Percentiles rank a stretch among this genome's conserved stretches.
Conservation (phyloP, 306 rosid species). For the Cicer yamashitae region DNA sequence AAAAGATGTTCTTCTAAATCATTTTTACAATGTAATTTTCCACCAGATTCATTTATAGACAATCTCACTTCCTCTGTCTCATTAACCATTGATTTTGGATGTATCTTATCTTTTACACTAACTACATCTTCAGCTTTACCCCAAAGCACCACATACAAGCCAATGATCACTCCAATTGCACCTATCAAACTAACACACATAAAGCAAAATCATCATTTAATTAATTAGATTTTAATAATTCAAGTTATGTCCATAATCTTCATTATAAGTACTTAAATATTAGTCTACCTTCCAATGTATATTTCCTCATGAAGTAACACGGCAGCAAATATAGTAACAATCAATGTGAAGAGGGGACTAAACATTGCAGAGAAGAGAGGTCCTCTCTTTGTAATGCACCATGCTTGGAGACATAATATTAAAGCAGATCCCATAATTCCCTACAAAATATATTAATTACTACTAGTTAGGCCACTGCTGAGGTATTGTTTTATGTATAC, state of each 20-base stretch:
- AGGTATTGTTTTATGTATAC: background rate
- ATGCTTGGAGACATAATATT: constrained; percentile 57
- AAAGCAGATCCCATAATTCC: constrained; percentile 62
- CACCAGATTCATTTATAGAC: background rate
- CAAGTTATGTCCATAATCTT: background rate
- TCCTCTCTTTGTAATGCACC: constrained; percentile 61
- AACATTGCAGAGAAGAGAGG: constrained; percentile 63
- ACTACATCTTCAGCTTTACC: constrained; percentile 56
- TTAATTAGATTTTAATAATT: background rate
- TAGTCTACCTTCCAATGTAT: constrained; percentile 43
- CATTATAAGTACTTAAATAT: background rate
- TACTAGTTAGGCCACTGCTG: background rate
- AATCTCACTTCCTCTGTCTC: constrained; percentile 2
- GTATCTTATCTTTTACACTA: background rate
- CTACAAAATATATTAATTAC: constrained; percentile 33
- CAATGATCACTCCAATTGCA: constrained; percentile 53
- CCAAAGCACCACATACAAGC: constrained; percentile 68
- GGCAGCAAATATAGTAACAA: constrained; percentile 57
- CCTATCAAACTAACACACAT: constrained; percentile 52
- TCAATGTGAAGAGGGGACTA: constrained; percentile 53
- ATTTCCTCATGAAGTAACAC: constrained; percentile 57
- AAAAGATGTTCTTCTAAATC: constrained; percentile 57
- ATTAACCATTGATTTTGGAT: constrained; percentile 2
- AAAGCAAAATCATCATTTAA: background rate
- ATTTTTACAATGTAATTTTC: constrained; percentile 10